Conservation (phyloP, 805 yeast genomes). For the Blastobotrys peoriensis region DNA sequence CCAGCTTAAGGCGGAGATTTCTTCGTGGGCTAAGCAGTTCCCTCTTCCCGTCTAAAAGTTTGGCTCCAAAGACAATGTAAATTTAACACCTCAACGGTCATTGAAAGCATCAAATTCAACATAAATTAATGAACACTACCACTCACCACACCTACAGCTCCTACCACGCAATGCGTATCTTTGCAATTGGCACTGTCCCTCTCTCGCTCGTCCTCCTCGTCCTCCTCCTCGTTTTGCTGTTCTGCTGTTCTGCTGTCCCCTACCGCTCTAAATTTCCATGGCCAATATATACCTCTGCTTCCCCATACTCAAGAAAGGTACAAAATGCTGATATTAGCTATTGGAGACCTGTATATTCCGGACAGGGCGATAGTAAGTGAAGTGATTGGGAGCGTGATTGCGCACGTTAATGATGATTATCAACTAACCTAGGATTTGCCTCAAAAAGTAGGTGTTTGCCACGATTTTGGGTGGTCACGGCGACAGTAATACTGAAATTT, state of each 20-base stretch:
- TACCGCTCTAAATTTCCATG: background rate
- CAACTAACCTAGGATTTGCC: constrained; percentile 42
- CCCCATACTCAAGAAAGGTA: background rate
- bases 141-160: too few species aligned
- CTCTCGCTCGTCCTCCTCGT: background rate
- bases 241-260: background rate
- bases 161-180: too few species aligned
- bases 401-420: too few species aligned
- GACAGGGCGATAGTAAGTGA: constrained; percentile 64
- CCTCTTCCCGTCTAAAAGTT: constrained; percentile 35
- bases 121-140: too few species aligned
- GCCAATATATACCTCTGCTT: background rate
- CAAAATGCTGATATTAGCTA: constrained; percentile 64
- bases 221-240: background rate
- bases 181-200: too few species aligned
- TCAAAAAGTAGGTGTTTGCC: constrained; percentile 30
- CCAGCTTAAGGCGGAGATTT: constrained; percentile 68
- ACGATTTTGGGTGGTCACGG: background rate
- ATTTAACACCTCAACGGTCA: background rate
- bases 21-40: constrained; percentile 68
- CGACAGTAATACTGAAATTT: constrained; percentile 1
- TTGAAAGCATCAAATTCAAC: background rate
- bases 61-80: background rate
- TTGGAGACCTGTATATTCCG: constrained; percentile 89
- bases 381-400: too few species aligned